Percentiles rank a stretch among this genome's conserved stretches.
Evolutionary conservation across 2,329 filamentous ascomycete species (phyloP).

Genomic region (Venturia effusa): DNA sequence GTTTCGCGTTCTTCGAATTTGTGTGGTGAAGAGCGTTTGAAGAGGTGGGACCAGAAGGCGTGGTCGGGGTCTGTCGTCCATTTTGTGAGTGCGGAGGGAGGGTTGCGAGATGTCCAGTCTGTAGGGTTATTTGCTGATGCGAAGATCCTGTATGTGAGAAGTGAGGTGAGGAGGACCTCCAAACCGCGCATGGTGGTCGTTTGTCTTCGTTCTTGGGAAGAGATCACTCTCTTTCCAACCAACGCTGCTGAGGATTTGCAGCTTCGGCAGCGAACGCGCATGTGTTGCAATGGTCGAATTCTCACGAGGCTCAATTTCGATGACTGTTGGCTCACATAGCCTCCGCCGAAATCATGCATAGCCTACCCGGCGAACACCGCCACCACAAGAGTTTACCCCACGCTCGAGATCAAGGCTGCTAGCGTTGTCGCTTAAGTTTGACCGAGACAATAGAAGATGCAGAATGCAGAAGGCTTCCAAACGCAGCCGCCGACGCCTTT

Average conservation of each 20-base stretch:
- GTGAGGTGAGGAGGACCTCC: neutral
- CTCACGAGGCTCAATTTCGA: neutral
- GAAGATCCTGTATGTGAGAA: neutral
- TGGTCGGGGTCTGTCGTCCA: constrained; percentile 2
- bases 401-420: neutral
- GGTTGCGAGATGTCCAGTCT: neutral
- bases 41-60: neutral
- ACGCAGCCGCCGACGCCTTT: neutral
- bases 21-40: neutral
- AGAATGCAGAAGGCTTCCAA: neutral
- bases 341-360: neutral
- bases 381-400: neutral
- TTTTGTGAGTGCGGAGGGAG: neutral
- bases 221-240: too few relatives aligned
- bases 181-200: neutral
- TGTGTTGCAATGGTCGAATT: neutral
- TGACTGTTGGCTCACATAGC: neutral
- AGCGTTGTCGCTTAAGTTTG: neutral
- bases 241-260: neutral
- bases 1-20: neutral
- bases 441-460: too few relatives aligned
- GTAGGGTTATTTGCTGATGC: neutral
- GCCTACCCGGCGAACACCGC: neutral
- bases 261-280: neutral
- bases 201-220: neutral